Evolutionary conservation across 2,329 filamentous ascomycete genomes (phyloP), one percentile per base, ranked within the genome.

Genomic region (Coniochaeta hoffmannii): DNA sequence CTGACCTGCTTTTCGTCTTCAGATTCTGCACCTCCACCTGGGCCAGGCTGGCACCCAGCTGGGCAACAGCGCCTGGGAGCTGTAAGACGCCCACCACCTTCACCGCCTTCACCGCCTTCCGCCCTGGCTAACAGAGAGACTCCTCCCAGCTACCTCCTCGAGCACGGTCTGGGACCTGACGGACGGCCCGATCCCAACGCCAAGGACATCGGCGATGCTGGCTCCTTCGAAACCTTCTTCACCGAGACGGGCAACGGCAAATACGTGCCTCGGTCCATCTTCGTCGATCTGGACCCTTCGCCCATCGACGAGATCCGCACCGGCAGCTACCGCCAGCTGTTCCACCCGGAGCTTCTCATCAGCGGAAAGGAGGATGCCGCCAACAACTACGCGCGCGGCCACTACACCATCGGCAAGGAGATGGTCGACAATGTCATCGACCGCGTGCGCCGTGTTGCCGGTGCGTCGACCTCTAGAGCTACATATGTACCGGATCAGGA

Each of bases 351-450:
- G 76, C 77, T 85, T 64, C 72, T 88, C 67, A 83, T 88, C 68
- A 88, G 81, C 71, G 85, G 85, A 73, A 88, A 88, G 79, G 86
- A 88, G 71, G 86, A 88, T 80, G 85, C 86, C 57, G 84, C 85
- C 74, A 88, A 88, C 76, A 89, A 89, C 78, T 89, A 88, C 66
- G 86, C 86, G 63, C 85, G 85, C 75, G 86, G 86, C 56, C 85
- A 89, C 75, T 88, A 89, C 74, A 88, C 86, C 64, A 84, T 88
- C 64, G 86, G 86, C 74, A 88, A 88, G 79, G 85, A 88, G 76
- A 85, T 87, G 81, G 81, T 87, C 55, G 85, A 88, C 69, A 79
- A 73, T 63, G 85, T 88, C 65, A 81, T 88, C 66, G 85, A 88
- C 65, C 81, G 82, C 64, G 82, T 88, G 63, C 85, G 85, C 66